These are phyloP conservation scores for Apodospora peruviana DNA, from an alignment of 495 filamentous ascomycete species.

Conservation along the genomic window DNA sequence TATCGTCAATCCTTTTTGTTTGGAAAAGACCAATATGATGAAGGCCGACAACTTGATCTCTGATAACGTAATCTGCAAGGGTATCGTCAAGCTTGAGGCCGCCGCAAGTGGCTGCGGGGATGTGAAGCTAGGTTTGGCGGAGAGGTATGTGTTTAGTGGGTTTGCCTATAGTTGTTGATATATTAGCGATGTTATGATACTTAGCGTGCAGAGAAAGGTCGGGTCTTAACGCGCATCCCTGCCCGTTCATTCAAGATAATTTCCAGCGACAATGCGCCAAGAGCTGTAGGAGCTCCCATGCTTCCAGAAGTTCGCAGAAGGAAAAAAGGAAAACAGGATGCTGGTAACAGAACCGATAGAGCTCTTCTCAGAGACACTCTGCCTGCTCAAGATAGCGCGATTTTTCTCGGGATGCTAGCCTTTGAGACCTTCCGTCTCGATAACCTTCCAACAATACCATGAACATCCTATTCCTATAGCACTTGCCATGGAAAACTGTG, in stretches of 20 bases:
- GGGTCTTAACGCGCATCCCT: slow-evolving; percentile 21
- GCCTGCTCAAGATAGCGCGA: no score
- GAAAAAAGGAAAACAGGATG: not conserved
- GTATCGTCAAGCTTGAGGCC: slow-evolving; percentile 88
- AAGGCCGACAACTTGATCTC: slow-evolving; percentile 97
- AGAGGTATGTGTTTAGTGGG: slow-evolving; percentile 90
- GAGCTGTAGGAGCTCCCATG: not conserved
- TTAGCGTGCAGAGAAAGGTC: slow-evolving; percentile 12
- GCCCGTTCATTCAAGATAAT: slow-evolving; percentile 14
- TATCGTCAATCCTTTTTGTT: slow-evolving; percentile 90
- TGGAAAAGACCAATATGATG: slow-evolving; percentile 94
- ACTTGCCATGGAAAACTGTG: not conserved
- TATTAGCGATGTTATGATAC: slow-evolving; percentile 40
- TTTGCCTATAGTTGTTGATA: slow-evolving; percentile 62
- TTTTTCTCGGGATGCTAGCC: no score
- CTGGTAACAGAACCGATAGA: no score
- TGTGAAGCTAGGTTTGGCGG: slow-evolving; percentile 83
- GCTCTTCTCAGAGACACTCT: not conserved
- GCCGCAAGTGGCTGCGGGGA: slow-evolving; percentile 92
- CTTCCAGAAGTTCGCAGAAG: slow-evolving; percentile 2
- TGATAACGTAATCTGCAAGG: slow-evolving; percentile 90
- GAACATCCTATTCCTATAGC: not conserved
- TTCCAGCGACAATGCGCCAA: slow-evolving; percentile 26
- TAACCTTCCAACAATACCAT: no score
- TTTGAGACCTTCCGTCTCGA: no score